Base-by-base conservation (phyloP, 306 rosid species). In the Carpinus viminea region DNA sequence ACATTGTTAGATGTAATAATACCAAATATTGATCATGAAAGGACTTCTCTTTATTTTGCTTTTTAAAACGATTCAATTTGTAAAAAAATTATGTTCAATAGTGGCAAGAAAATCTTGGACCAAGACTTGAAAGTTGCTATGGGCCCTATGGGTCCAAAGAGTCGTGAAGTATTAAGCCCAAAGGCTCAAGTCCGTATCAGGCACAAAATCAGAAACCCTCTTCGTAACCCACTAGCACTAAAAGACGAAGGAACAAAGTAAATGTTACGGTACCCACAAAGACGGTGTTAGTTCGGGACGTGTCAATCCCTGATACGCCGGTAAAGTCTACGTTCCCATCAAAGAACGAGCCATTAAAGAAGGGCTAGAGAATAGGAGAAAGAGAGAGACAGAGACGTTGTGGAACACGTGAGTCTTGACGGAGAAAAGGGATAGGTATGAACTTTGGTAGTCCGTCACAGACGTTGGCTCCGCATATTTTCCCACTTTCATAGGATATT, bases 401-500 rank as follows among this genome's bases (percentile, higher is more conserved):
- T 34, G 73, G 12, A 46, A 36, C 94, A 85, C 87, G 85, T 73
- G 92, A 75, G 74, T 48, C 65, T 62, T 78, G 26, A 26, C 34
- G 52, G 52, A 48, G 45, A 41, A 41, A 41, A 41, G 45, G 45
- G 45, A 41, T 41, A 6, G 45, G 45, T 48, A 52, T 75, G 71
- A 80, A 84, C 20, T 62, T 50, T 53, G 74, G 69, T 62, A 76
- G 56, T 71, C 74, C 18, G 59, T 71, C 74, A 12, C 41, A 5
- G 43, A 8, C 48, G 70, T 85, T 56, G 78, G 81, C 72, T 79
- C 78, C 73, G 56, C 13, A 60, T 68, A 78, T 70, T 74, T 79
- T 80, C 87, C 86, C 73, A 26, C 17, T 69, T 41, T 84, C 68
- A 43, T 59, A 60, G 92, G 87, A 41, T 41, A 41, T 41, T 5